These are phyloP conservation scores for Blastomyces silverae DNA, from an alignment of 2,329 filamentous ascomycete species.

Conservation along the genomic window DNA sequence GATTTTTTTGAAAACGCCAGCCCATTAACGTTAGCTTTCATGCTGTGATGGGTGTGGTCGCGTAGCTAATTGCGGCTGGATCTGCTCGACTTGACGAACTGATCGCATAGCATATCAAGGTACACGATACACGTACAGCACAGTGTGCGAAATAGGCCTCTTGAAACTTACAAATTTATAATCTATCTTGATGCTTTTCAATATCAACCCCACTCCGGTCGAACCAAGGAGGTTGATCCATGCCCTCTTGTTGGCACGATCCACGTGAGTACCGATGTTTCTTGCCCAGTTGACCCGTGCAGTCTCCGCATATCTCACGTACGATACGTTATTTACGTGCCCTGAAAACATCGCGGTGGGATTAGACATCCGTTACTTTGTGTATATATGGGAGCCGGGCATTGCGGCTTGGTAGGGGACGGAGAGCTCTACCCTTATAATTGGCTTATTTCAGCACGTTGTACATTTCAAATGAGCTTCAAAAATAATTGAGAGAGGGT, in stretches of 20 bases:
- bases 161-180: conserved; percentile 70
- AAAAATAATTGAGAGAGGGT: background rate
- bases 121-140: background rate
- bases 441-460: conserved; percentile 6
- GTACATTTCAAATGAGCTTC: background rate
- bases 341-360: conserved; percentile 39
- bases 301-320: conserved; percentile 76
- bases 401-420: background rate
- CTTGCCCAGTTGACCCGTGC: conserved; percentile 70
- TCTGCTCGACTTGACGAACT: background rate
- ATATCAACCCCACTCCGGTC: conserved; percentile 62
- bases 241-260: conserved; percentile 53
- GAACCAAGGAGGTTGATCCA: conserved; percentile 67
- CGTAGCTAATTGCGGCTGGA: background rate
- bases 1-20: conserved; percentile 6
- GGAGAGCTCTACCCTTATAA: conserved; percentile 14
- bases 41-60: too few species aligned
- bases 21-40: background rate
- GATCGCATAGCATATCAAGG: background rate
- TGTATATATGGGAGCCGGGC: background rate
- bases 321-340: conserved; percentile 82
- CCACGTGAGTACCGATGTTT: conserved; percentile 59
- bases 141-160: background rate
- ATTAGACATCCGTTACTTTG: conserved; percentile 11
- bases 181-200: conserved; percentile 71